Evolutionary conservation across 768 basidiomycete species (phyloP).

Genomic region (Lactarius trivialis): DNA sequence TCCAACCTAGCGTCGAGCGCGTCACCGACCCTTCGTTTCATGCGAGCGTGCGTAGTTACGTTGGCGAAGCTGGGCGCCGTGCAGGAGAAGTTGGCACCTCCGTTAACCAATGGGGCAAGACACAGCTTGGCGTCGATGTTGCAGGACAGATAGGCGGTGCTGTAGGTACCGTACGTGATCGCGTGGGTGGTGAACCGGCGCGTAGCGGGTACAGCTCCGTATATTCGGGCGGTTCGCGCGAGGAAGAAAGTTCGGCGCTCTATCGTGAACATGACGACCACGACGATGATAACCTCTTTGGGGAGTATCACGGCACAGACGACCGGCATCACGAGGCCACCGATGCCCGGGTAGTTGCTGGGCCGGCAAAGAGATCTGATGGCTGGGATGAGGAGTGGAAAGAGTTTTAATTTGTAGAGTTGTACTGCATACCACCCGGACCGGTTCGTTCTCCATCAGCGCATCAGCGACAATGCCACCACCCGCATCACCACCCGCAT

Average conservation of each 20-base stretch:
- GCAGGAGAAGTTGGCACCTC: slow-evolving; percentile 55
- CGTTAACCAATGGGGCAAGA: slow-evolving; percentile 74
- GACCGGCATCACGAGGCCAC: neutral
- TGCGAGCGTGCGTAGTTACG: slow-evolving; percentile 64
- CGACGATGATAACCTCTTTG: slow-evolving; percentile 40
- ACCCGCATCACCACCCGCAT: slow-evolving; percentile 24
- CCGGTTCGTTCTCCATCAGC: neutral
- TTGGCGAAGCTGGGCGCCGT: slow-evolving; percentile 58
- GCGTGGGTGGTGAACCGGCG: slow-evolving; percentile 47
- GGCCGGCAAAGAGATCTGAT: slow-evolving; percentile 32
- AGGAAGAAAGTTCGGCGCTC: slow-evolving; percentile 52
- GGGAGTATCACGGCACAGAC: slow-evolving; percentile 14
- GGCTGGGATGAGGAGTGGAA: slow-evolving; percentile 45
- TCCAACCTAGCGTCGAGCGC: slow-evolving; percentile 82
- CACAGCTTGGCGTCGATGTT: slow-evolving; percentile 79
- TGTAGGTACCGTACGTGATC: slow-evolving; percentile 57
- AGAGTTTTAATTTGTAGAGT: slow-evolving; percentile 34
- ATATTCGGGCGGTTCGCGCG: slow-evolving; percentile 42
- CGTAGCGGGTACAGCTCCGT: slow-evolving; percentile 34
- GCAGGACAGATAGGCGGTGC: slow-evolving; percentile 68
- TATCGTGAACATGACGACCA: slow-evolving; percentile 58
- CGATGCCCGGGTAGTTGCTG: slow-evolving; percentile 3
- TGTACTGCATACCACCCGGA: slow-evolving; percentile 1
- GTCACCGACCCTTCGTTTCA: slow-evolving; percentile 78
- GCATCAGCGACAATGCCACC: neutral